phyloP scores from a whole-genome alignment of 805 yeast species.

The Cyberlindnera maritima region DNA sequence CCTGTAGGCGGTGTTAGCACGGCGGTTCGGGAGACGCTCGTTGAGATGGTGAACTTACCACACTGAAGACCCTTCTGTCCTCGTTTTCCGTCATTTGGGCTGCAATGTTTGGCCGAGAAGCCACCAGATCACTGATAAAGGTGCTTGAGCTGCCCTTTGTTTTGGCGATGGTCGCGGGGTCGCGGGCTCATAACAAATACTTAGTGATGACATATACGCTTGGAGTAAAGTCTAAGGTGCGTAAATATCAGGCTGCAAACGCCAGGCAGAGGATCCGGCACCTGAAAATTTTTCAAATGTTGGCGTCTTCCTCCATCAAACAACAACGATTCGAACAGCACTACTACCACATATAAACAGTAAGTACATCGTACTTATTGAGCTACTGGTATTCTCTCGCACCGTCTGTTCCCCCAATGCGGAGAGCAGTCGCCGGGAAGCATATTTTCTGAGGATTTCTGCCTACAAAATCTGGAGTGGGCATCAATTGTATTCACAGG shows the following conservation, averaged over 20 bases:
- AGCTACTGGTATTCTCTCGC: conserved; percentile 20
- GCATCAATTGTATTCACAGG: conserved; percentile 29
- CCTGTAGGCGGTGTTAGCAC: conserved; percentile 13
- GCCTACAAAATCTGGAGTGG: conserved; percentile 31
- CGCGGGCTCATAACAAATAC: not conserved
- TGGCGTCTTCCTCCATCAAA: not conserved
- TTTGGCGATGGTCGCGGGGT: not conserved
- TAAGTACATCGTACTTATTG: conserved; percentile 7
- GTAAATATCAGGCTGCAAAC: too few species aligned
- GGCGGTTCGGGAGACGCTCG: too few species aligned
- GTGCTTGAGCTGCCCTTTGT: too few species aligned
- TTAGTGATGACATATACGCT: not conserved
- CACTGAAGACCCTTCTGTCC: conserved; percentile 18
- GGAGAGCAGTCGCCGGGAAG: conserved; percentile 6
- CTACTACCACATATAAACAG: not conserved
- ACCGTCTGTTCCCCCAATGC: conserved; percentile 1
- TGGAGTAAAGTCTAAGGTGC: too few species aligned
- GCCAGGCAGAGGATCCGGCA: too few species aligned
- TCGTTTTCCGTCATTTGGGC: conserved; percentile 12
- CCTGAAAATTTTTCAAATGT: conserved; percentile 1
- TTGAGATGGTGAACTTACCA: conserved; percentile 11
- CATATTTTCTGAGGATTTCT: not conserved
- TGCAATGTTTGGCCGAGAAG: not conserved
- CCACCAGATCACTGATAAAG: too few species aligned
- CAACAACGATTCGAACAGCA: not conserved